Conservation (phyloP, 257 asterid genomes). For the Coffea eugenioides region DNA sequence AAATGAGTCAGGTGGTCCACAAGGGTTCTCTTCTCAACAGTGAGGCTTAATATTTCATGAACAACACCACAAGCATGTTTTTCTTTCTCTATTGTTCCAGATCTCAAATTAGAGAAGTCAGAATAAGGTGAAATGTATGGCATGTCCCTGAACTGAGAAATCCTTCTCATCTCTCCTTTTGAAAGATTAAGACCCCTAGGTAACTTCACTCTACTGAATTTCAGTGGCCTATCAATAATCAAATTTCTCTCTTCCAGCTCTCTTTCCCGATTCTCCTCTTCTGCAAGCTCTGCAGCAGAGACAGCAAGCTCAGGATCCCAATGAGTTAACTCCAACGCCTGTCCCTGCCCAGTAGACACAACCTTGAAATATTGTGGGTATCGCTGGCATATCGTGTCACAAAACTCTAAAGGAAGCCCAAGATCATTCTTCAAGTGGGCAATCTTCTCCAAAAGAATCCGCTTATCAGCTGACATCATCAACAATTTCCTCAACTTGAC, state of each 20-base stretch:
- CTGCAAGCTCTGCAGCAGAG: constrained; percentile 93
- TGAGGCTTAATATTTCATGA: constrained; percentile 94
- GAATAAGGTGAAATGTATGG: constrained; percentile 87
- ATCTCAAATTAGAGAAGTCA: constrained; percentile 66
- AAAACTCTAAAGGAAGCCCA: constrained; percentile 82
- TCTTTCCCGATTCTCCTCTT: constrained; percentile 64
- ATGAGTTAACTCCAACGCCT: constrained; percentile 79
- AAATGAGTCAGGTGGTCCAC: constrained; percentile 95
- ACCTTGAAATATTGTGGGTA: constrained; percentile 91
- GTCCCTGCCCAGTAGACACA: constrained; percentile 75
- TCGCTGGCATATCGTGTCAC: constrained; percentile 78
- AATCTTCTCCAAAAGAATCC: constrained; percentile 89
- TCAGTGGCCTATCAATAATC: constrained; percentile 70
- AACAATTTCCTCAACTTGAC: constrained; percentile 77
- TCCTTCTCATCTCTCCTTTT: constrained; percentile 89
- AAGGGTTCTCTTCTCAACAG: constrained; percentile 91
- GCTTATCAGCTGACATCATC: constrained; percentile 92
- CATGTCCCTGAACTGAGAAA: constrained; percentile 69
- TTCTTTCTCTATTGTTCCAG: constrained; percentile 77
- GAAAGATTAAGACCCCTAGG: constrained; percentile 89
- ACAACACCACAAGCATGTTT: constrained; percentile 84
- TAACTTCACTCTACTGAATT: constrained; percentile 71
- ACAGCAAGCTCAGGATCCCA: constrained; percentile 96
- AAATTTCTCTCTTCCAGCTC: constrained; percentile 74
- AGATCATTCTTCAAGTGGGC: constrained; percentile 83